Conservation (phyloP, 768 basidiomycete genomes). For the Dioszegia aurantiaca region DNA sequence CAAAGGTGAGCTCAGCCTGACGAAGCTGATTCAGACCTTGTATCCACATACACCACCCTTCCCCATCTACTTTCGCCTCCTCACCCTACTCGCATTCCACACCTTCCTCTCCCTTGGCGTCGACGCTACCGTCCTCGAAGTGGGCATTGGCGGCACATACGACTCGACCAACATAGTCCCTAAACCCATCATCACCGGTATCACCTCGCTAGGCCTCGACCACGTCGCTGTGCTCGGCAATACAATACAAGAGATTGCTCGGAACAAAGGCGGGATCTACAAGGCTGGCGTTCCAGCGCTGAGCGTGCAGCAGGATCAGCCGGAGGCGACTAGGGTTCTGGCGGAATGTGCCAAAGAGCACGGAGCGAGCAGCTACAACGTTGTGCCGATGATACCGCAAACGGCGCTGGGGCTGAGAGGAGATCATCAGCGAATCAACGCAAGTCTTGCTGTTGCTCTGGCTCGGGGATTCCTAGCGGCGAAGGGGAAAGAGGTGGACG, state of each 20-base stretch:
- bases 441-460: constrained; percentile 75
- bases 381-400: constrained; percentile 60
- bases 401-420: constrained; percentile 73
- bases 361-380: constrained; percentile 63
- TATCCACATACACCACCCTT: constrained; percentile 60
- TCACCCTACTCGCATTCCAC: constrained; percentile 90
- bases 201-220: constrained; percentile 87
- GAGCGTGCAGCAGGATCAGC: constrained; percentile 65
- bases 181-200: constrained; percentile 79
- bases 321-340: constrained; percentile 63
- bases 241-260: constrained; percentile 82
- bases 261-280: constrained; percentile 95
- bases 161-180: constrained; percentile 97
- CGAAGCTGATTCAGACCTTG: constrained; percentile 23
- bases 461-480: constrained; percentile 63
- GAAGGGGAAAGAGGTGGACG: constrained; percentile 32
- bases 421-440: constrained; percentile 80
- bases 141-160: constrained; percentile 88
- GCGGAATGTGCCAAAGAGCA: constrained; percentile 64
- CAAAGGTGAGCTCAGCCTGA: constrained; percentile 56
- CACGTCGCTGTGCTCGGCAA: constrained; percentile 83
- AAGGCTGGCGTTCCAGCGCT: constrained; percentile 86
- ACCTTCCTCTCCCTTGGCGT: constrained; percentile 70
- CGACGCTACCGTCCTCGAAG: constrained; percentile 89
- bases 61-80: constrained; percentile 89